Base-by-base conservation (phyloP, 345 rosid genomes). In the Corchorus capsularis region DNA sequence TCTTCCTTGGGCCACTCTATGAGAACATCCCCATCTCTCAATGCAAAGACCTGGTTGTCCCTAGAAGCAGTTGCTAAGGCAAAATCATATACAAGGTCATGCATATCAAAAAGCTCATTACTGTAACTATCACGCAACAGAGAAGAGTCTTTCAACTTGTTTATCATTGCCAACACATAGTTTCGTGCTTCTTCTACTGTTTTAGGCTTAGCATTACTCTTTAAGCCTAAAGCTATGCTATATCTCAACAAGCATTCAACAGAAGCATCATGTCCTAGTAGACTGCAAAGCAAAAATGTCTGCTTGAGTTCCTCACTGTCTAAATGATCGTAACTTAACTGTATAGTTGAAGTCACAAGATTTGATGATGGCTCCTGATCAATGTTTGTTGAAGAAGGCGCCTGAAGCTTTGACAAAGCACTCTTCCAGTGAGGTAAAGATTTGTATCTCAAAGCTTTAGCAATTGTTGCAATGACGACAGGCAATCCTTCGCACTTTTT, bases 401-500 rank as follows among this genome's bases (percentile, higher is more conserved):
- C 43, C 37, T 19, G 66, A 49, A 22, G 19, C 2, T 10, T 8
- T 22, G 0, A 67, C 75, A 80, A 19, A 1, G 78, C 74, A 35
- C 52, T 55, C 34, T 62, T 57, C 86, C 86, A 83, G 4, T 2
- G 69, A 14, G 20, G 3, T 6, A 43, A 4, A 39, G 41, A 5
- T 34, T 54, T 39, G 11, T 75, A 37, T 43, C 43, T 69, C 46
- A 83, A 72, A 9, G 61, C 32, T 0, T 5, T 55, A 35, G 80
- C 84, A 5, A 75, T 15, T 1, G 70, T 49, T 4, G 59, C 61
- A 52, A 83, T 43, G 4, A 61, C 17, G 9, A 81, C 1, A 0
- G 86, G 86, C 69, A 83, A 37, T 6, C 84, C 84, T 15, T 11
- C 80, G 63, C 84, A 83, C 14, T 12, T 64, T 8, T 22, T 14